These are phyloP conservation scores for Penicillium ucsense DNA, from an alignment of 495 filamentous ascomycete genomes.

Conservation along the genomic window DNA sequence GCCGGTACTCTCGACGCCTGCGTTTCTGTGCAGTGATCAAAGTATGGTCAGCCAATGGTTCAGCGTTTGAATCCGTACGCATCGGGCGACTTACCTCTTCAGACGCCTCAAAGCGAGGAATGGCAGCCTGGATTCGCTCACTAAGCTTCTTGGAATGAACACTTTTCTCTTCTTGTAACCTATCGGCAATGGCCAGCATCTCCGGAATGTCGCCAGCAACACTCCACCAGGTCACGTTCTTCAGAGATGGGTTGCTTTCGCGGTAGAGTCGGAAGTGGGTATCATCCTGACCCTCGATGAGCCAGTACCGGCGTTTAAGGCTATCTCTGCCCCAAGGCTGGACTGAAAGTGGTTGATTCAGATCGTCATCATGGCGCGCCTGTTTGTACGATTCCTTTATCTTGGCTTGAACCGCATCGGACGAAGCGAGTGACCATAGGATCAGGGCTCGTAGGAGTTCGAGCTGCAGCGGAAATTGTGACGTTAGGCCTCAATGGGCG, in stretches of 20 bases:
- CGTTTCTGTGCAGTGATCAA: conserved; percentile 53
- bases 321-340: conserved; percentile 92
- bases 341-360: conserved; percentile 86
- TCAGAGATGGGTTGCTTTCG: conserved; percentile 75
- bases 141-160: conserved; percentile 68
- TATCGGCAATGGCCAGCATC: conserved; percentile 60
- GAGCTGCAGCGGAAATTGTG: conserved; percentile 44
- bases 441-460: conserved; percentile 72
- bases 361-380: conserved; percentile 77
- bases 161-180: conserved; percentile 67
- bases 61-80: not conserved
- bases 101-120: conserved; percentile 89
- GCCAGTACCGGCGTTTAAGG: conserved; percentile 82
- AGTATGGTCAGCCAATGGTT: conserved; percentile 20
- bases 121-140: conserved; percentile 65
- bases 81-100: conserved; percentile 57
- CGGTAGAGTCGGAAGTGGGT: conserved; percentile 91
- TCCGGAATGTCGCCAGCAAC: conserved; percentile 87
- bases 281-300: conserved; percentile 90
- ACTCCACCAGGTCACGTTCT: conserved; percentile 80
- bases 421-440: conserved; percentile 84
- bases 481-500: conserved; percentile 12
- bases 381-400: conserved; percentile 89
- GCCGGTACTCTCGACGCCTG: conserved; percentile 82
- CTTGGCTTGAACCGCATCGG: conserved; percentile 68